phyloP scores from a whole-genome alignment of 139 green algal species.

The Tetradesmus lagerheimii region DNA sequence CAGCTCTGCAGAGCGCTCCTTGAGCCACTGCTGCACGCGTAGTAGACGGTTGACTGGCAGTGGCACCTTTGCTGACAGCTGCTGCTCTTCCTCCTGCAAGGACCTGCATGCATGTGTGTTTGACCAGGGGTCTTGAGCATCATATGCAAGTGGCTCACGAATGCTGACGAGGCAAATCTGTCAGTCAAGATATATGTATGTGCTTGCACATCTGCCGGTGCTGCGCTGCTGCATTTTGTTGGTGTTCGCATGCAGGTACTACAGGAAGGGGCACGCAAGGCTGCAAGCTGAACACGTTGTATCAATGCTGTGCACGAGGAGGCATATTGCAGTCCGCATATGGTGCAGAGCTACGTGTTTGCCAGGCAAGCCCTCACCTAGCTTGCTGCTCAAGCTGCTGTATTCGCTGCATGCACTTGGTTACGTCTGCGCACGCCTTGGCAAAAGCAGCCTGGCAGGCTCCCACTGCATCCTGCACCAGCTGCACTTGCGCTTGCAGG shows the following conservation, averaged over 20 bases:
- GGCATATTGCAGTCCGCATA: background rate
- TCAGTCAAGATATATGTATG: background rate
- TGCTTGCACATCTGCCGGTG: background rate
- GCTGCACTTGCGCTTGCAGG: constrained; percentile 29
- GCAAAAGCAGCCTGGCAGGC: constrained; percentile 10
- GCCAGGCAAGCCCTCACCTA: background rate
- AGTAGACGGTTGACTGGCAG: constrained; percentile 29
- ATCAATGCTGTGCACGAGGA: background rate
- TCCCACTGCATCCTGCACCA: constrained; percentile 9
- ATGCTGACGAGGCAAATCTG: no score
- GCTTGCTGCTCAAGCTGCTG: constrained; percentile 40
- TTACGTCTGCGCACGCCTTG: constrained; percentile 13
- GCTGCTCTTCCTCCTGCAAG: constrained; percentile 27
- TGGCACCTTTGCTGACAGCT: constrained; percentile 34
- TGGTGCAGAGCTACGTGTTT: background rate
- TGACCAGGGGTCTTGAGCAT: no score
- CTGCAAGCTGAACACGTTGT: background rate
- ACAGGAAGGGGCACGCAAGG: background rate
- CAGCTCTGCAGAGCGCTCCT: background rate
- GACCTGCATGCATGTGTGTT: constrained; percentile 2
- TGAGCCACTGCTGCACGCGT: constrained; percentile 29
- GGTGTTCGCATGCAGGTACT: background rate
- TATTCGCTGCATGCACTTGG: background rate
- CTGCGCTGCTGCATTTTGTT: background rate
- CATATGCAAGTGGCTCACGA: no score